Percentiles rank a stretch among this genome's conserved stretches.
Evolutionary conservation across 331 rosid species (phyloP).

Genomic region (Quercus tomentella): DNA sequence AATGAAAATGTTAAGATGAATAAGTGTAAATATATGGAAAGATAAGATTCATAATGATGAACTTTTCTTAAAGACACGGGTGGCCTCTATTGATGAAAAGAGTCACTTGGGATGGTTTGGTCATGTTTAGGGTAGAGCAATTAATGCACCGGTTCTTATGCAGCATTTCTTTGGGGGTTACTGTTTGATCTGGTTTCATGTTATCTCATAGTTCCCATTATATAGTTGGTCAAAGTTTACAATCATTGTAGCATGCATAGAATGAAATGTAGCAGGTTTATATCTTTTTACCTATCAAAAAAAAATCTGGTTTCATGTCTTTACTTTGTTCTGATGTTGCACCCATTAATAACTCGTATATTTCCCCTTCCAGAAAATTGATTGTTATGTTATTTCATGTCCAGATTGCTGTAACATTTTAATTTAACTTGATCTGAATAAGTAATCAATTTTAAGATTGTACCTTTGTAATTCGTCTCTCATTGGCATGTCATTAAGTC

Average conservation of each 20-base stretch:
- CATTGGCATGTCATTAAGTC: conserved; percentile 15
- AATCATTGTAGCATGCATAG: too few species aligned
- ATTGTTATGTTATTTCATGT: neutral
- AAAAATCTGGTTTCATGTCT: neutral
- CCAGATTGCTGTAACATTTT: neutral
- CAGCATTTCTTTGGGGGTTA: neutral
- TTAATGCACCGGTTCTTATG: neutral
- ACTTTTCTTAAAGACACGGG: too few species aligned
- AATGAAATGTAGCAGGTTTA: too few species aligned
- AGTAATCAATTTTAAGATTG: neutral
- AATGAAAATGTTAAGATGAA: too few species aligned
- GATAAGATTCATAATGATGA: too few species aligned
- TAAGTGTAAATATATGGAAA: too few species aligned
- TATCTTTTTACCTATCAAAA: too few species aligned
- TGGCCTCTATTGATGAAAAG: too few species aligned
- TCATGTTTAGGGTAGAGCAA: too few species aligned
- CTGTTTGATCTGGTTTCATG: neutral
- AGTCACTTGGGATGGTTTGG: too few species aligned
- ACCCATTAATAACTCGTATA: neutral
- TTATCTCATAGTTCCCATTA: neutral
- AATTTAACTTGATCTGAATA: neutral
- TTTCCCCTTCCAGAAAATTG: neutral
- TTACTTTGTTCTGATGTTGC: neutral
- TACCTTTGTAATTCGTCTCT: conserved; percentile 13
- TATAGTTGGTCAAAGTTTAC: too few species aligned